Evolutionary conservation across 306 rosid genomes (phyloP), one percentile per base, ranked within the genome.

Genomic region (Cotoneaster glaucophyllus): DNA sequence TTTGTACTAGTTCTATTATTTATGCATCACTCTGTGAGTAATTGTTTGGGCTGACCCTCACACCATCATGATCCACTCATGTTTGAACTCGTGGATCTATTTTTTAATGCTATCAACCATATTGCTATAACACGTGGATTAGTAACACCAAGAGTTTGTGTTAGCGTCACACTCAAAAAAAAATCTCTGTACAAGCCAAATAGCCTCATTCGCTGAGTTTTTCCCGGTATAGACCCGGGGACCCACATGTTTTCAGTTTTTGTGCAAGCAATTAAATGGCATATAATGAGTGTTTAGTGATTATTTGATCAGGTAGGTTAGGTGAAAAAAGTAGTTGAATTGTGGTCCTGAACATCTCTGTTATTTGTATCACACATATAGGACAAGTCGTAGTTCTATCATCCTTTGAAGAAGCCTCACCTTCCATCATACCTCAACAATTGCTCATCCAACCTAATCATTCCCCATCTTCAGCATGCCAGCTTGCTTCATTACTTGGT

Each of bases 231-330:
- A 74, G 52, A 52, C 58, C 18, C 41, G 67, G 82, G 79, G 80
- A 50, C 54, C 69, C 84, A 45, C 69, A 1, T 62, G 58, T 22
- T 71, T 67, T 67, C 54, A 58, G 31, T 83, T 79, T 71, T 32
- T 70, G 73, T 73, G 63, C 74, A 74, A 72, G 69, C 73, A 73
- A 82, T 61, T 82, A 78, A 75, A 78, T 77, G 84, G 56, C 83
- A 82, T 69, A 72, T 44, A 73, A 28, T 71, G 77, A 80, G 66
- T 64, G 67, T 71, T 77, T 73, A 75, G 76, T 78, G 80, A 78
- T 82, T 76, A 65, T 81, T 84, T 86, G 71, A 80, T 84, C 84
- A 54, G 81, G 88, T 83, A 77, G 87, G 90, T 81, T 84, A 66
- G 85, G 82, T 82, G 76, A 74, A 73, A 73, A 78, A 85, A 82